A percentile compares a stretch with the other conserved stretches of the same genome.
Conservation (phyloP, 768 basidiomycete species). For the Tulasnella calospora region DNA sequence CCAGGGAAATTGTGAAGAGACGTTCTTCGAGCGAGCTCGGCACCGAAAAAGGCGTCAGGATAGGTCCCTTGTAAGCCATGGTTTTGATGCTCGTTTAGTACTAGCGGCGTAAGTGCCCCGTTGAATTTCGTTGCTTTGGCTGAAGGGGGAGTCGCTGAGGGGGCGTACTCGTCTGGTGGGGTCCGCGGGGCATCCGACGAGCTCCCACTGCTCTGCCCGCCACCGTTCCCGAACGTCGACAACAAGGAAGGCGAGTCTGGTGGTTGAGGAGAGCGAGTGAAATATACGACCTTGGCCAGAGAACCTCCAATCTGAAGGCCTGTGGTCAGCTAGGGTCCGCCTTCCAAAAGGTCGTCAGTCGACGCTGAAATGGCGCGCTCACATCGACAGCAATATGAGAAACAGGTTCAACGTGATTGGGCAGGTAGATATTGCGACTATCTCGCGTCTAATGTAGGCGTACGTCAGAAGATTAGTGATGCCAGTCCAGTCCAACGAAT, state of each 20-base stretch:
- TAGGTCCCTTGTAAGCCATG: constrained; percentile 33
- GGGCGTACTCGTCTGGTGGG: constrained; percentile 18
- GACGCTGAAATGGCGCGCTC: constrained; percentile 38
- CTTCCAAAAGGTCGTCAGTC: constrained; percentile 12
- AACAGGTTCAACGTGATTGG: constrained; percentile 94
- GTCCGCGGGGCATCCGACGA: constrained; percentile 32
- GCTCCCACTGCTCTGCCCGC: constrained; percentile 30
- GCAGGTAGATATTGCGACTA: constrained; percentile 93
- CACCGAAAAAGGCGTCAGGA: constrained; percentile 43
- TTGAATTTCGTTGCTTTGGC: constrained; percentile 40
- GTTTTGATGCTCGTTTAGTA: constrained; percentile 49
- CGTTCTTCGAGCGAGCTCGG: constrained; percentile 62
- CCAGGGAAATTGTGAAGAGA: constrained; percentile 83
- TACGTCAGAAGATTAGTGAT: not conserved
- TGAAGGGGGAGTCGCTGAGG: not conserved
- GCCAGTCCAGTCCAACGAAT: not conserved
- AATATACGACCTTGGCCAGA: constrained; percentile 96
- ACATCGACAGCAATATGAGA: constrained; percentile 98
- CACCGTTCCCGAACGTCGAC: not conserved
- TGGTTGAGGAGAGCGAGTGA: constrained; percentile 86
- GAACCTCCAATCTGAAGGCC: constrained; percentile 83
- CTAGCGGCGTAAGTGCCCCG: constrained; percentile 78
- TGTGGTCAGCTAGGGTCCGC: constrained; percentile 9
- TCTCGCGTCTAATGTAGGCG: constrained; percentile 64
- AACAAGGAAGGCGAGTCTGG: constrained; percentile 67